Conservation (phyloP, 805 yeast genomes). For the Ogataea zsoltii region DNA sequence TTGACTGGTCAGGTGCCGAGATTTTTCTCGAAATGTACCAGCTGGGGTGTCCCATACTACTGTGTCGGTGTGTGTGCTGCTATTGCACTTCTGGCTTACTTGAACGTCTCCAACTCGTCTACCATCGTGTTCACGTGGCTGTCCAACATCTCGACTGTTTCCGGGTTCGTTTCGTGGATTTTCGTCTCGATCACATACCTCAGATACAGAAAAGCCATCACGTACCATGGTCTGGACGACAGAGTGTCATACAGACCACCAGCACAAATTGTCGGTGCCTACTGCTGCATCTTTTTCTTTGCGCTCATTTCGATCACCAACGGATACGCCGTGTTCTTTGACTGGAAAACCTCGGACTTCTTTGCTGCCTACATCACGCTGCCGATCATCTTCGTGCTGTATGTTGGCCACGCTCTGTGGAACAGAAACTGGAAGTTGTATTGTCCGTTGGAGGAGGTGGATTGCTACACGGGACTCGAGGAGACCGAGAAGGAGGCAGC, state of each 20-base stretch:
- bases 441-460: conserved; percentile 57
- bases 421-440: conserved; percentile 46
- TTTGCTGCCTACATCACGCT: conserved; percentile 73
- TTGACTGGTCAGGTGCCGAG: conserved; percentile 41
- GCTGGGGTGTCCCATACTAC: conserved; percentile 58
- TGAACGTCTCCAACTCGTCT: conserved; percentile 55
- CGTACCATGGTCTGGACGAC: conserved; percentile 50
- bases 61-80: conserved; percentile 42
- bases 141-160: conserved; percentile 62
- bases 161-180: conserved; percentile 69
- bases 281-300: conserved; percentile 48
- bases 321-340: conserved; percentile 68
- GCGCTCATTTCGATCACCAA: conserved; percentile 62
- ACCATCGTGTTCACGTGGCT: conserved; percentile 63
- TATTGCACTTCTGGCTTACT: conserved; percentile 49
- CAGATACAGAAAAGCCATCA: conserved; percentile 66
- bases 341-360: conserved; percentile 56
- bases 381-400: conserved; percentile 54
- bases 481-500: conserved; percentile 57
- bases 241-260: conserved; percentile 59
- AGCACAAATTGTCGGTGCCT: conserved; percentile 60
- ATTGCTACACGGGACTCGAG: conserved; percentile 59
- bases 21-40: conserved; percentile 38
- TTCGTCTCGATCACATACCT: conserved; percentile 52
- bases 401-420: conserved; percentile 57